Evolutionary conservation across 768 basidiomycete species (phyloP), one percentile per base, ranked within the genome.

Genomic region (Ephemerocybe angulata): DNA sequence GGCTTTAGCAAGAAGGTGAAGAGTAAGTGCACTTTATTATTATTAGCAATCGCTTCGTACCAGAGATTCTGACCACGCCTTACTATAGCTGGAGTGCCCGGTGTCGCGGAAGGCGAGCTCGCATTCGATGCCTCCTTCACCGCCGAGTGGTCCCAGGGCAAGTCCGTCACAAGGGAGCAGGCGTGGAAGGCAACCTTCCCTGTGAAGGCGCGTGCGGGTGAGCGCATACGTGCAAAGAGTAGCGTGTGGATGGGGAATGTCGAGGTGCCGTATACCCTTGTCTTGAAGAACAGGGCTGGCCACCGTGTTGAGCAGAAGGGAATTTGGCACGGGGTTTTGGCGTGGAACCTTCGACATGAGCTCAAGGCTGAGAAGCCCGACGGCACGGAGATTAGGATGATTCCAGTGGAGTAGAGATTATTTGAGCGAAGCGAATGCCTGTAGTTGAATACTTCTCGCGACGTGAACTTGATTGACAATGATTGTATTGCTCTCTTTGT

Each of bases 301-400:
- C 44, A 47, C 28, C 44, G 24, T n/a, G 22, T 47, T 22, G 44
- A 47, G 44, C 24, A 47, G 24, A 47, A 47, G 44, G 44, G 44
- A 22, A 47, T 47, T 22, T 47, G 44, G 44, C 28, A 25, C n/a
- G 44, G 44, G 6, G 44, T 47, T 4, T 24, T 47, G 12, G 44
- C 44, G 15, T 47, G 28, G 44, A 47, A 47, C n/a, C 44, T 47
- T 47, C 44, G 44, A 17, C 44, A 47, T 29, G 44, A 47, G 24
- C 44, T 47, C 11, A 47, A 47, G 24, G 22, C 44, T 7, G 44
- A 47, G 28, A 47, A 11, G 11, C 15, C 44, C 4, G 28, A 29
- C 24, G 44, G 44, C 8, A 29, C 12, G 11, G 44, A 47, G 38
- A n/a, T 41, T 41, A 35, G 33, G 33, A 35, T 8, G 8, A 35